A percentile compares a stretch with the other conserved stretches of the same genome.
Conservation (phyloP, 2,329 filamentous ascomycete genomes). For the Fusarium sp. region DNA sequence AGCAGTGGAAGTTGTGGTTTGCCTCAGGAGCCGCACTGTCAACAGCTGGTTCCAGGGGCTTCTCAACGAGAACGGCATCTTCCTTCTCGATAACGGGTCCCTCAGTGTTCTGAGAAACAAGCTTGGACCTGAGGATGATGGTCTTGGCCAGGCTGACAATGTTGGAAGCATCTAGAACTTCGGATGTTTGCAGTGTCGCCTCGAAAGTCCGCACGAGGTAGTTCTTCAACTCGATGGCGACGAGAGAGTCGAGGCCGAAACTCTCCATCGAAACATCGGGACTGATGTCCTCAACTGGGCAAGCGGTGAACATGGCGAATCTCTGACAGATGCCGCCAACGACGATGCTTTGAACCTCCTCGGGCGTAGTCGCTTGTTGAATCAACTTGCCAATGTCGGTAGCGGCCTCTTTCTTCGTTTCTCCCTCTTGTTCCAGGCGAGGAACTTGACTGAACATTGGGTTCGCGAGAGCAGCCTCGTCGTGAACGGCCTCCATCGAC, state of each 20-base stretch:
- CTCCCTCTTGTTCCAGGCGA: slow-evolving; percentile 6
- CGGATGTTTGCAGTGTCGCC: slow-evolving; percentile 24
- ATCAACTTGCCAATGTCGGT: slow-evolving; percentile 20
- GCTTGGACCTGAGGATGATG: slow-evolving; percentile 16
- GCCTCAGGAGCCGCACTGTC: not conserved
- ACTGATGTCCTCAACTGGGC: slow-evolving; percentile 22
- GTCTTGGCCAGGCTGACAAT: slow-evolving; percentile 19
- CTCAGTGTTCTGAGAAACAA: slow-evolving; percentile 7
- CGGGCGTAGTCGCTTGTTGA: slow-evolving; percentile 13
- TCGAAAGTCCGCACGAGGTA: slow-evolving; percentile 23
- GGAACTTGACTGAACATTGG: slow-evolving; percentile 24
- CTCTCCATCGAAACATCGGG: slow-evolving; percentile 20
- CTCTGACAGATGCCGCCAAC: slow-evolving; percentile 15
- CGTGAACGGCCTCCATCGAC: slow-evolving; percentile 19
- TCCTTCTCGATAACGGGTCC: not conserved
- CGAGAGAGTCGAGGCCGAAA: slow-evolving; percentile 28
- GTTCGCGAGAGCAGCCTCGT: slow-evolving; percentile 17
- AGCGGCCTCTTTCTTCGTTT: slow-evolving; percentile 5
- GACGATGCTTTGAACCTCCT: slow-evolving; percentile 16
- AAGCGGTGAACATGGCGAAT: slow-evolving; percentile 27
- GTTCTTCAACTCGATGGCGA: slow-evolving; percentile 33
- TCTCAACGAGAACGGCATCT: not conserved
- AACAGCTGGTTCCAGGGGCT: not conserved
- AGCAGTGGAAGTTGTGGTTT: slow-evolving; percentile 26
- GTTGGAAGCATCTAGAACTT: slow-evolving; percentile 20